Evolutionary conservation across 805 yeast species (phyloP).

Genomic region (Pichia occidentalis): DNA sequence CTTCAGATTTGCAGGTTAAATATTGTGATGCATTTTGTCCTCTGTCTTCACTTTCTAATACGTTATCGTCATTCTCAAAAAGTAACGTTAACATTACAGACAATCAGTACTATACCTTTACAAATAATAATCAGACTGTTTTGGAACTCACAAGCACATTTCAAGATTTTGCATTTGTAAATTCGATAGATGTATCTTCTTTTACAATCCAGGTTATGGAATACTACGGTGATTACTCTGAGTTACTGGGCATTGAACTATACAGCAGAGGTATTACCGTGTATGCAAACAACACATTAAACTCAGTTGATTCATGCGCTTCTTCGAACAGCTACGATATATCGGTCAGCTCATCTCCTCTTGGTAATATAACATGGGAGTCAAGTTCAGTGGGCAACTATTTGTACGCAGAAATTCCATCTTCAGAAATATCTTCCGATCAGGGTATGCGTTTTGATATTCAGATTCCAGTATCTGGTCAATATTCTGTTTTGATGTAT

Average conservation of each 20-base stretch:
- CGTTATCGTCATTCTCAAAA: not conserved
- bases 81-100: slow-evolving; percentile 4
- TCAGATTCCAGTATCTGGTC: slow-evolving; percentile 64
- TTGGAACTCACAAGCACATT: slow-evolving; percentile 31
- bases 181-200: slow-evolving; percentile 52
- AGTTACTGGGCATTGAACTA: slow-evolving; percentile 65
- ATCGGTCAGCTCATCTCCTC: slow-evolving; percentile 7
- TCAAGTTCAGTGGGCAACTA: slow-evolving; percentile 17
- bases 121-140: slow-evolving; percentile 17
- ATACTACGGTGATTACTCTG: slow-evolving; percentile 66
- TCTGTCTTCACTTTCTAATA: slow-evolving; percentile 25
- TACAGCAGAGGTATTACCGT: slow-evolving; percentile 54
- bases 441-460: slow-evolving; percentile 53
- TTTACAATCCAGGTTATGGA: slow-evolving; percentile 58
- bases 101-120: slow-evolving; percentile 12
- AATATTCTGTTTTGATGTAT: slow-evolving; percentile 61
- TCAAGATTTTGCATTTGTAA: slow-evolving; percentile 79
- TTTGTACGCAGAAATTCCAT: slow-evolving; percentile 23
- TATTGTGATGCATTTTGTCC: slow-evolving; percentile 92
- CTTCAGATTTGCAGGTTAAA: slow-evolving; percentile 46
- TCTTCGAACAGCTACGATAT: slow-evolving; percentile 6
- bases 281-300: slow-evolving; percentile 70
- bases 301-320: slow-evolving; percentile 24
- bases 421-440: slow-evolving; percentile 25
- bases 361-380: slow-evolving; percentile 24